Evolutionary conservation across 805 yeast species (phyloP).

Genomic region (Metschnikowia proteae): DNA sequence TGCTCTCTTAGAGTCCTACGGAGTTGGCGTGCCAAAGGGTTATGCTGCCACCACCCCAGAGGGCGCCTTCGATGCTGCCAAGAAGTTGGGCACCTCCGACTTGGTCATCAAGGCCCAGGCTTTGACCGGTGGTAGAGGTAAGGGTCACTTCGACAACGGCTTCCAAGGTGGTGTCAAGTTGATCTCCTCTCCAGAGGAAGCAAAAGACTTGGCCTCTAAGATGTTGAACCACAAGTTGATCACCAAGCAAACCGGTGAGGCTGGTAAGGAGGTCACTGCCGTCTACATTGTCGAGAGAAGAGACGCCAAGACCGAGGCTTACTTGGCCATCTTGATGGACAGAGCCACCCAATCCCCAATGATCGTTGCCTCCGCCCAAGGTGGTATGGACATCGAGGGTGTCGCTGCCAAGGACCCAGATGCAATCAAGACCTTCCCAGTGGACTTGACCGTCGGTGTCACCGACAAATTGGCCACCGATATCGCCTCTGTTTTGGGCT

Average conservation of each 20-base stretch:
- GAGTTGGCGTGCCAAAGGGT: slow-evolving; percentile 89
- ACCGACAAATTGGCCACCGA: slow-evolving; percentile 70
- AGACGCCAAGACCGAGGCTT: slow-evolving; percentile 91
- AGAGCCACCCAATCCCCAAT: slow-evolving; percentile 86
- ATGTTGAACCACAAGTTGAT: slow-evolving; percentile 91
- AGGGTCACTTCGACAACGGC: slow-evolving; percentile 95
- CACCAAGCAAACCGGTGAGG: slow-evolving; percentile 97
- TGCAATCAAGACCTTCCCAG: slow-evolving; percentile 84
- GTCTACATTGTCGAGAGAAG: slow-evolving; percentile 95
- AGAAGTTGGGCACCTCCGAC: slow-evolving; percentile 68
- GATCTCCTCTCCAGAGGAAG: slow-evolving; percentile 81
- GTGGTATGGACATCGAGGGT: slow-evolving; percentile 99
- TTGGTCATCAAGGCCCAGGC: slow-evolving; percentile 98
- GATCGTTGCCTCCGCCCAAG: slow-evolving; percentile 94
- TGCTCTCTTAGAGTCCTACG: slow-evolving; percentile 73
- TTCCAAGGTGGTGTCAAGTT: slow-evolving; percentile 95
- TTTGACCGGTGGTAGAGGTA: slow-evolving; percentile 99
- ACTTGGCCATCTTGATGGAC: slow-evolving; percentile 91
- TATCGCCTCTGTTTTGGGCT: slow-evolving; percentile 79
- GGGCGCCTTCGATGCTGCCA: slow-evolving; percentile 82
- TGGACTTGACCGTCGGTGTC: slow-evolving; percentile 75
- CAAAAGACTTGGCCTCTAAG: slow-evolving; percentile 76
- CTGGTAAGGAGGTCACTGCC: slow-evolving; percentile 95
- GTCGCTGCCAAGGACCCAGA: slow-evolving; percentile 89
- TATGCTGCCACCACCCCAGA: slow-evolving; percentile 85